phyloP scores from a whole-genome alignment of 192 early-diverging fungal genomes.

The Coemansia umbellata region DNA sequence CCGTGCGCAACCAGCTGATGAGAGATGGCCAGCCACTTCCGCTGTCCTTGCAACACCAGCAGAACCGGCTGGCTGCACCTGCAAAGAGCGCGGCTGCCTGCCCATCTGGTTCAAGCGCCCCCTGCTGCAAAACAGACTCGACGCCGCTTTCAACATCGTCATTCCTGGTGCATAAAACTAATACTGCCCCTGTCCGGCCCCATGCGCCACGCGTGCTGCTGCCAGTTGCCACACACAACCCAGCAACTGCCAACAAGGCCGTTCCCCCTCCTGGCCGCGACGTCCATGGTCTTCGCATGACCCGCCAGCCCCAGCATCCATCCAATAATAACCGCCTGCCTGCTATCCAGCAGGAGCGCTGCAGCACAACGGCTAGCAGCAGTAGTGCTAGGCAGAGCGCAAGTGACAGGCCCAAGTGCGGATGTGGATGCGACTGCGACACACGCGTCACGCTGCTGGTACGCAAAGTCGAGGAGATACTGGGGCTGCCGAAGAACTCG shows the following conservation, averaged over 20 bases:
- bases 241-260: background rate
- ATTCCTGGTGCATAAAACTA: too few relatives aligned
- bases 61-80: background rate
- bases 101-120: conserved; percentile 10
- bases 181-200: background rate
- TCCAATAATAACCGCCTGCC: background rate
- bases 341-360: background rate
- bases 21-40: background rate
- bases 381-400: background rate
- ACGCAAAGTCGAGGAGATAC: conserved; percentile 32
- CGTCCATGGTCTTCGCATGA: background rate
- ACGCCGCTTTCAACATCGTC: background rate
- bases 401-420: conserved; percentile 25
- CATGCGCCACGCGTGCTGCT: background rate
- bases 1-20: conserved; percentile 14
- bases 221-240: background rate
- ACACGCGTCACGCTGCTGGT: conserved; percentile 36
- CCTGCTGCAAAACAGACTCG: conserved; percentile 11
- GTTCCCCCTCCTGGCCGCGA: background rate
- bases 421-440: conserved; percentile 48
- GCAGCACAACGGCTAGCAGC: background rate
- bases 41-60: too few relatives aligned
- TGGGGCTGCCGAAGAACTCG: conserved; percentile 13
- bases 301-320: background rate
- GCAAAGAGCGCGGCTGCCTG: background rate